Conservation (phyloP, 192 early-diverging fungal species). For the Backusella westeae region DNA sequence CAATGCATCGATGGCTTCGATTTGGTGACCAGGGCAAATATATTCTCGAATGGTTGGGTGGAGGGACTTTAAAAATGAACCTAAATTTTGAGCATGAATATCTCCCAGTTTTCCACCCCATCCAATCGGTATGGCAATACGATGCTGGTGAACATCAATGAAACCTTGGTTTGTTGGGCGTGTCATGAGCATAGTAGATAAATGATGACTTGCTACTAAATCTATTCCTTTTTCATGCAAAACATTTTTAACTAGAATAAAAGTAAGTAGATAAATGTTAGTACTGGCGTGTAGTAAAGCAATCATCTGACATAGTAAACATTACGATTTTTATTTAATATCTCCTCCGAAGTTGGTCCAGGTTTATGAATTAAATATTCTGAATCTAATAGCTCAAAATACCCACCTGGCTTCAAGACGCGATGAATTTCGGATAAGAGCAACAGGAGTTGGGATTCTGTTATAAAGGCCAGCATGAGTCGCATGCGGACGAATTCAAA, state of each 20-base stretch:
- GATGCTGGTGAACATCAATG: constrained; percentile 20
- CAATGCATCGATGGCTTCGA: neutral
- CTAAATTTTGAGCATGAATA: constrained; percentile 17
- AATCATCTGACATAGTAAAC: neutral
- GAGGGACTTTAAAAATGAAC: constrained; percentile 1
- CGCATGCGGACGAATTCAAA: constrained; percentile 35
- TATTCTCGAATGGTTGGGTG: neutral
- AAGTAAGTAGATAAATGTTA: neutral
- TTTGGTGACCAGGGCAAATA: neutral
- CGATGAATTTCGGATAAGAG: constrained; percentile 19
- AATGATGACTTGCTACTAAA: constrained; percentile 5
- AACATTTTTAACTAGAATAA: neutral
- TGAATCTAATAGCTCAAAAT: constrained; percentile 25
- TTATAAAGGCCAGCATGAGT: constrained; percentile 2
- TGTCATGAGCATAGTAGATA: constrained; percentile 16
- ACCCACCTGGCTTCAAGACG: constrained; percentile 30
- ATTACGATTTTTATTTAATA: constrained; percentile 2
- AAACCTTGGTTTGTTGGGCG: constrained; percentile 9
- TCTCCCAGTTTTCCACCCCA: constrained; percentile 21
- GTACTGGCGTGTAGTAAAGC: neutral
- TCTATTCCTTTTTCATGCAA: constrained; percentile 8
- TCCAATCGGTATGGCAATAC: constrained; percentile 17
- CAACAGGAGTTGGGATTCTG: neutral
- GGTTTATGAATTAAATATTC: constrained; percentile 21
- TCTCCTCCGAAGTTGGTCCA: constrained; percentile 7